phyloP scores from a whole-genome alignment of 192 early-diverging fungal genomes.

The Umbelopsis vinacea region DNA sequence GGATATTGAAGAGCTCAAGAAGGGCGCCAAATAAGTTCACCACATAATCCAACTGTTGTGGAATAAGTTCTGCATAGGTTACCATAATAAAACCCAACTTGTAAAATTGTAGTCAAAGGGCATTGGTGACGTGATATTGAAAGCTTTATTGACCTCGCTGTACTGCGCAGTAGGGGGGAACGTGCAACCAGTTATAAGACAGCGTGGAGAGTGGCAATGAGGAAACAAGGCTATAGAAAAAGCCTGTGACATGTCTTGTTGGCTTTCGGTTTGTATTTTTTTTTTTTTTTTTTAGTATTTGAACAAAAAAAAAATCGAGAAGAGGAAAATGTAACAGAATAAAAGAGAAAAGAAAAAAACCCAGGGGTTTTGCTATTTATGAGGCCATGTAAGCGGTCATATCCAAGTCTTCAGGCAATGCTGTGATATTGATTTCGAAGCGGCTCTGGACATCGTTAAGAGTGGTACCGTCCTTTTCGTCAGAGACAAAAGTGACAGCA shows the following conservation, averaged over 20 bases:
- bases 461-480: conserved; percentile 74
- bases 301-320: background rate
- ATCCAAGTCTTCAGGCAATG: conserved; percentile 88
- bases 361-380: conserved; percentile 11
- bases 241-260: background rate
- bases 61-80: background rate
- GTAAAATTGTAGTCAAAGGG: too few species aligned
- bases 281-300: conserved; percentile 15
- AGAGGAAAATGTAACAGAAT: background rate
- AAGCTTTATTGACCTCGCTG: too few species aligned
- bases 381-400: conserved; percentile 71
- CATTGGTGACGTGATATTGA: too few species aligned
- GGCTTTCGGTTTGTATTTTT: background rate
- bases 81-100: too few species aligned
- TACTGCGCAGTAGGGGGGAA: too few species aligned
- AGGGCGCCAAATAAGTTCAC: conserved; percentile 23
- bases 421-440: conserved; percentile 94
- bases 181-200: too few species aligned
- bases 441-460: conserved; percentile 89
- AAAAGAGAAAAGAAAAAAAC: background rate
- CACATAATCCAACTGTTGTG: background rate
- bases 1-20: conserved; percentile 35
- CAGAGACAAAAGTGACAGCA: conserved; percentile 91
- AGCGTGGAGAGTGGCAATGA: too few species aligned
- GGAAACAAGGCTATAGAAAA: background rate